These are phyloP conservation scores for Ceratobasidium sp. DNA, from an alignment of 1,284 basidiomycete genomes.

Conservation along the genomic window DNA sequence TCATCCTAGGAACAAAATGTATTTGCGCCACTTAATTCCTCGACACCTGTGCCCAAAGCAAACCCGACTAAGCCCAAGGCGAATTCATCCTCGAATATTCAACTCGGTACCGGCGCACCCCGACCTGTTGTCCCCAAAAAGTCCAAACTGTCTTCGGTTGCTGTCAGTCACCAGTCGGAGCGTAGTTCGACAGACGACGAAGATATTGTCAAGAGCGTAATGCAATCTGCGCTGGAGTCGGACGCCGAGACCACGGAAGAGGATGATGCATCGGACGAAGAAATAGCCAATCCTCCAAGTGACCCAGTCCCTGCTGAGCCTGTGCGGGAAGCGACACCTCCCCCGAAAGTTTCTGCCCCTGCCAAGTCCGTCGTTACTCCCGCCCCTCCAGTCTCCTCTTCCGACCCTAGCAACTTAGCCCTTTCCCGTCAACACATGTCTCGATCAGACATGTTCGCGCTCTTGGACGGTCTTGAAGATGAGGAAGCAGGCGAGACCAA, in stretches of 20 bases:
- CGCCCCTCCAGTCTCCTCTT: not conserved
- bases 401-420: slow-evolving; percentile 41
- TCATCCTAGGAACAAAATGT: slow-evolving; percentile 6
- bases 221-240: slow-evolving; percentile 12
- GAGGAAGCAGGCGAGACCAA: slow-evolving; percentile 15
- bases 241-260: slow-evolving; percentile 22
- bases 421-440: slow-evolving; percentile 41
- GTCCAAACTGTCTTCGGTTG: slow-evolving; percentile 23
- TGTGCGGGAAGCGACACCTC: not conserved
- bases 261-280: slow-evolving; percentile 22
- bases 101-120: not conserved
- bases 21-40: not conserved
- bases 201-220: slow-evolving; percentile 31
- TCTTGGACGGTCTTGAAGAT: slow-evolving; percentile 19
- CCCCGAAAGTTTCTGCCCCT: not conserved
- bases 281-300: not conserved
- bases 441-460: not conserved
- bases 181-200: slow-evolving; percentile 27
- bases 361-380: slow-evolving; percentile 5
- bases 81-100: not conserved
- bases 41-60: not conserved
- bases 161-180: slow-evolving; percentile 20
- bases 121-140: slow-evolving; percentile 15
- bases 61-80: slow-evolving; percentile 1
- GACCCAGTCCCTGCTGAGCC: not conserved